These are phyloP conservation scores for Trichocomaceae sp. DNA, from an alignment of 2,329 filamentous ascomycete species.

Conservation along the genomic window DNA sequence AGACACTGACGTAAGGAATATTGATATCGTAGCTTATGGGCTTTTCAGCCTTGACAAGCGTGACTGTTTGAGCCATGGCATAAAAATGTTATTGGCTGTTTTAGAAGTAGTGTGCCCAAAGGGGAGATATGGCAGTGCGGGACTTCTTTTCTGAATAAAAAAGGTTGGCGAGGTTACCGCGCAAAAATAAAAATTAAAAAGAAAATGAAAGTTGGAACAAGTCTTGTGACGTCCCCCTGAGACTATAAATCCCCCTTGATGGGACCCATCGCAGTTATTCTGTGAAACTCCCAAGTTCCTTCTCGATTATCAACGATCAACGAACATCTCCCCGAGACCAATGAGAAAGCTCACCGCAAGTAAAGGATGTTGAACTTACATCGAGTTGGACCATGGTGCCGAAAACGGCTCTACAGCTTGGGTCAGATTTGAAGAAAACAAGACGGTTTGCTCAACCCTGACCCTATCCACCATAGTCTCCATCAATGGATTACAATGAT, in stretches of 20 bases:
- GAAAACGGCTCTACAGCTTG: slow-evolving; percentile 2
- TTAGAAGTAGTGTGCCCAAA: slow-evolving; percentile 7
- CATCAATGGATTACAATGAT: slow-evolving; percentile 1
- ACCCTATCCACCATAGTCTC: neutral
- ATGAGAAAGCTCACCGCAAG: neutral
- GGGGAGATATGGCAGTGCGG: slow-evolving; percentile 5
- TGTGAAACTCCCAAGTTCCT: slow-evolving; percentile 5
- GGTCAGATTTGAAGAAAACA: neutral
- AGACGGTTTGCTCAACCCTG: neutral
- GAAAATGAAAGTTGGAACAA: slow-evolving; percentile 8
- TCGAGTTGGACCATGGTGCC: slow-evolving; percentile 4
- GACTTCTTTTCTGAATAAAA: slow-evolving; percentile 7
- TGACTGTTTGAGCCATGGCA: slow-evolving; percentile 15
- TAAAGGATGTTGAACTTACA: slow-evolving; percentile 7
- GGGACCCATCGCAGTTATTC: neutral
- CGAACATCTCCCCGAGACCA: slow-evolving; percentile 2
- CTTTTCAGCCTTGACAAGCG: slow-evolving; percentile 19
- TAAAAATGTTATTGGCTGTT: slow-evolving; percentile 6
- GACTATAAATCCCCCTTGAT: slow-evolving; percentile 13
- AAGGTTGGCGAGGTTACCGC: slow-evolving; percentile 14
- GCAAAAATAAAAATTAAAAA: slow-evolving; percentile 11
- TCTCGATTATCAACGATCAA: neutral
- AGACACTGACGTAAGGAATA: slow-evolving; percentile 42
- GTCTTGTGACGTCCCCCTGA: slow-evolving; percentile 13
- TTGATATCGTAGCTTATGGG: slow-evolving; percentile 44